phyloP scores from a whole-genome alignment of 2,329 filamentous ascomycete species.

The Pseudogymnoascus verrucosus region DNA sequence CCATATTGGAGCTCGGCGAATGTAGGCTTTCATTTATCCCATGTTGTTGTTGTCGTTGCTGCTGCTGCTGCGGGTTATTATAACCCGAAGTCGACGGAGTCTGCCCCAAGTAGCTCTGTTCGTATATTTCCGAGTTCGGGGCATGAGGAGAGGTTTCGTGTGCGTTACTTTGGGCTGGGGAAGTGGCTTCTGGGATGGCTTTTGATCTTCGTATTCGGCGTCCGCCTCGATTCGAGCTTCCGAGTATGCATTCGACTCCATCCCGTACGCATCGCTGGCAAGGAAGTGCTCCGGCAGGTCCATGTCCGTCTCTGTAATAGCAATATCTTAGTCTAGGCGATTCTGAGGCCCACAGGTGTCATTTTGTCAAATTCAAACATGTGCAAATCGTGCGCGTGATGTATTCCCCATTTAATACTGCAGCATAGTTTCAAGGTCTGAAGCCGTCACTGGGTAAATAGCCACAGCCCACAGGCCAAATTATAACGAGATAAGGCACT shows the following conservation, averaged over 20 bases:
- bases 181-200: slow-evolving; percentile 10
- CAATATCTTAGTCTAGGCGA: slow-evolving; percentile 19
- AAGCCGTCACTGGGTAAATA: neutral
- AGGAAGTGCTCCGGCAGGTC: slow-evolving; percentile 25
- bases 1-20: neutral
- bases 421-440: neutral
- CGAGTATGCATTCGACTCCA: slow-evolving; percentile 32
- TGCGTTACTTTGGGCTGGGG: neutral
- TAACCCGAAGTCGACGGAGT: neutral
- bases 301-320: slow-evolving; percentile 25
- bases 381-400: neutral
- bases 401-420: neutral
- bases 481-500: slow-evolving; percentile 9
- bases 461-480: neutral
- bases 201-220: slow-evolving; percentile 24
- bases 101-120: neutral
- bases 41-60: neutral
- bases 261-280: slow-evolving; percentile 34
- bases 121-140: neutral
- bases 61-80: neutral
- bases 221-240: slow-evolving; percentile 34
- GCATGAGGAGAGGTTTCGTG: neutral
- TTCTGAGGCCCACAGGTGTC: slow-evolving; percentile 27
- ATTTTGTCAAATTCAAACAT: slow-evolving; percentile 27
- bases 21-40: neutral